These are phyloP conservation scores for Dactylellina parvicollis DNA, from an alignment of 2,329 filamentous ascomycete species.

Conservation along the genomic window DNA sequence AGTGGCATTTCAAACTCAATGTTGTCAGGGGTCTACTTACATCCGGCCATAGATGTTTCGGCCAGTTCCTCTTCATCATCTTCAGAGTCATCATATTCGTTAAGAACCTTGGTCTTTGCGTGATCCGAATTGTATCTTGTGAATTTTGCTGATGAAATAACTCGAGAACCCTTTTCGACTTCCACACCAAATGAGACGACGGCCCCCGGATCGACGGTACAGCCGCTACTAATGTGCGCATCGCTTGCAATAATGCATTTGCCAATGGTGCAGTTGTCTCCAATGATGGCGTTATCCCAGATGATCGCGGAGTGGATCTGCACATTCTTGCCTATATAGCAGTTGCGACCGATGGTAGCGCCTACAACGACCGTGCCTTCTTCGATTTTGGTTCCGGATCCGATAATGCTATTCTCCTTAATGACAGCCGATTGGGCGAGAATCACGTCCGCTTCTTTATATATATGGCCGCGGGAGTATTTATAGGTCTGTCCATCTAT, in stretches of 20 bases:
- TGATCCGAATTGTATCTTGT: slow-evolving; percentile 59
- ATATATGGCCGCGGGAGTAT: slow-evolving; percentile 74
- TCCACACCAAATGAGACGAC: slow-evolving; percentile 82
- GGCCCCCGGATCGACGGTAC: slow-evolving; percentile 75
- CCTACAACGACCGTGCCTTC: slow-evolving; percentile 75
- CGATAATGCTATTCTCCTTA: slow-evolving; percentile 76
- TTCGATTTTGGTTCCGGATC: slow-evolving; percentile 78
- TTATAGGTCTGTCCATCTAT: slow-evolving; percentile 80
- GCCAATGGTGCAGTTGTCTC: slow-evolving; percentile 75
- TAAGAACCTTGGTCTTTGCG: slow-evolving; percentile 57
- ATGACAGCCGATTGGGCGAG: slow-evolving; percentile 77
- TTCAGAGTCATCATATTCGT: slow-evolving; percentile 70
- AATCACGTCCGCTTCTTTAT: slow-evolving; percentile 80
- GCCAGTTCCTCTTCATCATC: slow-evolving; percentile 62
- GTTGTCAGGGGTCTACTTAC: slow-evolving; percentile 39
- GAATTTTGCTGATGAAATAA: slow-evolving; percentile 62
- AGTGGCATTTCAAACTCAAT: too few relatives aligned
- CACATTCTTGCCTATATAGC: slow-evolving; percentile 86
- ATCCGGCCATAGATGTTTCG: slow-evolving; percentile 13
- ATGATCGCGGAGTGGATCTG: slow-evolving; percentile 81
- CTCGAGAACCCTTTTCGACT: slow-evolving; percentile 70
- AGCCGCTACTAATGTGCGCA: slow-evolving; percentile 75
- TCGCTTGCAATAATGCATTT: slow-evolving; percentile 80
- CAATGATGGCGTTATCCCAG: slow-evolving; percentile 84
- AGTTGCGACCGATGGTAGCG: slow-evolving; percentile 83